These are phyloP conservation scores for Zea mays DNA, from an alignment of 176 grass and related monocot genomes.

Conservation along the genomic window Zm-B73-REFERENCE-NAM-5.0 NC_050098.1:199145501-199146000, in stretches of 20 bases:
- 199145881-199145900: neutral
- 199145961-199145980: neutral
- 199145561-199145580: neutral
- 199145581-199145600: too few relatives aligned
- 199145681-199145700: neutral
- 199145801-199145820: neutral
- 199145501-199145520: neutral
- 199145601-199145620: neutral
- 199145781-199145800: neutral
- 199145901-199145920: neutral
- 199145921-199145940: neutral
- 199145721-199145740: neutral
- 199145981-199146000: neutral
- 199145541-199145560: neutral
- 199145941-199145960: neutral
- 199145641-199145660: neutral
- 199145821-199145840: neutral
- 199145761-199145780: neutral
- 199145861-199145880: neutral
- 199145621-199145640: neutral
- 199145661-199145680: neutral
- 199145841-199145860: neutral
- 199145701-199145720: neutral
- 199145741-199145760: neutral
- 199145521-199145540: neutral